Conservation (phyloP, 495 filamentous ascomycete species). For the Trichocladium uniseriatum region DNA sequence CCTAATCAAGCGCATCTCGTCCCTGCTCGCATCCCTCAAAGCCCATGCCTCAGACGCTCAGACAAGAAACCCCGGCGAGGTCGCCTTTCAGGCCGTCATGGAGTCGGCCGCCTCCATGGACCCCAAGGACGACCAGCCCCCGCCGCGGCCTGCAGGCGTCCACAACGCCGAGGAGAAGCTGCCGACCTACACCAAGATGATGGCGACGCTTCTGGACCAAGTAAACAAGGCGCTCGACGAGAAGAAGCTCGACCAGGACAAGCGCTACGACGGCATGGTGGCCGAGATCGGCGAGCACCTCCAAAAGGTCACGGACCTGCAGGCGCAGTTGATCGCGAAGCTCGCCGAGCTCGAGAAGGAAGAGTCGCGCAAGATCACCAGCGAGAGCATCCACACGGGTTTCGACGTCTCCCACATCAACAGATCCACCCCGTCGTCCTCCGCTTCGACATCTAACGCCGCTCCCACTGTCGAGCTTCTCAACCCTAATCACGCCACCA, state of each 20-base stretch:
- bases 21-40: constrained; percentile 61
- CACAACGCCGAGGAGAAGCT: constrained; percentile 61
- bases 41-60: constrained; percentile 58
- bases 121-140: constrained; percentile 64
- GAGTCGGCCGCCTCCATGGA: constrained; percentile 52
- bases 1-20: constrained; percentile 70
- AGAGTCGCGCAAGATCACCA: constrained; percentile 85
- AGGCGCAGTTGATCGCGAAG: constrained; percentile 60
- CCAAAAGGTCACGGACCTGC: constrained; percentile 64
- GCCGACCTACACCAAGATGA: constrained; percentile 90
- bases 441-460: constrained; percentile 34
- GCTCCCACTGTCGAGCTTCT: constrained; percentile 62
- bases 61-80: constrained; percentile 56
- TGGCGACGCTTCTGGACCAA: constrained; percentile 82
- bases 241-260: constrained; percentile 43
- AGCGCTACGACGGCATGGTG: constrained; percentile 62
- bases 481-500: constrained; percentile 58
- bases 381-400: constrained; percentile 81
- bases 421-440: constrained; percentile 41
- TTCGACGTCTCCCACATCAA: constrained; percentile 75
- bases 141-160: constrained; percentile 62
- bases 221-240: constrained; percentile 84
- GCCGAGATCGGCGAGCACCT: constrained; percentile 67
- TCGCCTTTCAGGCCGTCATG: constrained; percentile 80
- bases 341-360: constrained; percentile 78